phyloP scores from a whole-genome alignment of 805 yeast genomes.

The Ogataea minuta region DNA sequence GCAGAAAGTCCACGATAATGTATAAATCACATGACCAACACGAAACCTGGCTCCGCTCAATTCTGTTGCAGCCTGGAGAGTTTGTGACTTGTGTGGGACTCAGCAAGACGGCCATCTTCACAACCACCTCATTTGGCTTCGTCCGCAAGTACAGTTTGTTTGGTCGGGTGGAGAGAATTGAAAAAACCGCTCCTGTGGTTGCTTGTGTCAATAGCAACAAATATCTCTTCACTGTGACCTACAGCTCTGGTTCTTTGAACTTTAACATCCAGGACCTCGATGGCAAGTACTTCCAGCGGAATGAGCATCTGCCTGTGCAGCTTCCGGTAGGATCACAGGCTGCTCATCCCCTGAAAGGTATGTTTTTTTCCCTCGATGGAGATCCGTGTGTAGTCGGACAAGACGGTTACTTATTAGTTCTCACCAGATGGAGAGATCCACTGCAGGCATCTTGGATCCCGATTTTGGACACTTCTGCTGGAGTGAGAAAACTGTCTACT shows the following conservation, averaged over 20 bases:
- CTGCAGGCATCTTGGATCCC: conserved; percentile 88
- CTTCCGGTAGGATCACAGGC: conserved; percentile 9
- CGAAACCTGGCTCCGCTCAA: conserved; percentile 68
- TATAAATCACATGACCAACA: conserved; percentile 68
- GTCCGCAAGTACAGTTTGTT: conserved; percentile 65
- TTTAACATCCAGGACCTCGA: conserved; percentile 38
- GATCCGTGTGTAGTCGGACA: conserved; percentile 89
- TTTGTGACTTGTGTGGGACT: conserved; percentile 66
- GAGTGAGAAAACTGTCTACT: conserved; percentile 49
- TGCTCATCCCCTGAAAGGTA: conserved; percentile 47
- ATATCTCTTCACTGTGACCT: conserved; percentile 51
- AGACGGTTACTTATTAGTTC: conserved; percentile 66
- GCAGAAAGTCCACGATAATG: conserved; percentile 36
- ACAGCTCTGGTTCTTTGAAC: conserved; percentile 33
- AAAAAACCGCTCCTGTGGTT: conserved; percentile 70
- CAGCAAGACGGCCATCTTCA: conserved; percentile 57
- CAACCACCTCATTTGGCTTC: conserved; percentile 76
- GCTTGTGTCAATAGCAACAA: conserved; percentile 64
- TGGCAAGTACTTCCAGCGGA: conserved; percentile 41
- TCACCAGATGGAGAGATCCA: conserved; percentile 76
- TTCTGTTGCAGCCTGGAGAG: conserved; percentile 45
- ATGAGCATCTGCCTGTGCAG: conserved; percentile 43
- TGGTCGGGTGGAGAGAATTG: conserved; percentile 71
- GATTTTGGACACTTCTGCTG: conserved; percentile 57
- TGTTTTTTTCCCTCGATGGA: conserved; percentile 85